These are phyloP conservation scores for Mucor sp. DNA, from an alignment of 371 early-diverging fungal species.

Conservation along the genomic window DNA sequence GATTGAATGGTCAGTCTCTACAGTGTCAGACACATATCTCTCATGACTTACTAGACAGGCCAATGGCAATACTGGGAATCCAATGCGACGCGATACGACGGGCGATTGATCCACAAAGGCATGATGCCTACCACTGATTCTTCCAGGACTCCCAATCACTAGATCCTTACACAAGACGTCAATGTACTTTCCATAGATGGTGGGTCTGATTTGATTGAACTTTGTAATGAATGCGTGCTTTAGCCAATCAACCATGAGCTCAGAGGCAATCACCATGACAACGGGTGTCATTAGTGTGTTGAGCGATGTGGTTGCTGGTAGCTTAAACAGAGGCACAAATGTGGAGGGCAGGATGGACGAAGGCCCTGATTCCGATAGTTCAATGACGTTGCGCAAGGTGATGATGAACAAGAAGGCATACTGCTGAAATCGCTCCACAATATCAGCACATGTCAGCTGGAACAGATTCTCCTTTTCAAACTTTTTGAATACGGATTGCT, in stretches of 20 bases:
- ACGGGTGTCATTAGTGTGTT: slow-evolving; percentile 78
- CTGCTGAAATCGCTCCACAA: slow-evolving; percentile 95
- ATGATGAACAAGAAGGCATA: slow-evolving; percentile 86
- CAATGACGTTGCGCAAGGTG: slow-evolving; percentile 85
- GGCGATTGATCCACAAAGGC: slow-evolving; percentile 83
- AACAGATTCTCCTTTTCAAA: slow-evolving; percentile 97
- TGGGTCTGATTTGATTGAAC: slow-evolving; percentile 92
- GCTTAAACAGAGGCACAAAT: slow-evolving; percentile 59
- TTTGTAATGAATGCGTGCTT: slow-evolving; percentile 98
- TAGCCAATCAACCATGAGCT: slow-evolving; percentile 95
- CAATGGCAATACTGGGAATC: slow-evolving; percentile 88
- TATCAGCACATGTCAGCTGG: slow-evolving; percentile 91
- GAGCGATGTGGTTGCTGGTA: slow-evolving; percentile 59
- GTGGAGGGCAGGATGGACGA: slow-evolving; percentile 67
- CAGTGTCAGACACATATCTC: not conserved
- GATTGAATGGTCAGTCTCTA: not conserved
- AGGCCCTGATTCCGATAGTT: slow-evolving; percentile 76
- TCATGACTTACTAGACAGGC: slow-evolving; percentile 73
- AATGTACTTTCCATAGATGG: slow-evolving; percentile 83
- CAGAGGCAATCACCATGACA: slow-evolving; percentile 83
- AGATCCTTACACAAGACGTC: slow-evolving; percentile 90
- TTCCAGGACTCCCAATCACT: slow-evolving; percentile 64
- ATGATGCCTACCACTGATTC: slow-evolving; percentile 42
- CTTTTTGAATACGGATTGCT: slow-evolving; percentile 93
- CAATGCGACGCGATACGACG: slow-evolving; percentile 87